A percentile compares a stretch with the other conserved stretches of the same genome.
These are phyloP conservation scores for Cyclospora cayetanensis DNA, from an alignment of 169 alveolate species.

Conservation along the genomic window DNA sequence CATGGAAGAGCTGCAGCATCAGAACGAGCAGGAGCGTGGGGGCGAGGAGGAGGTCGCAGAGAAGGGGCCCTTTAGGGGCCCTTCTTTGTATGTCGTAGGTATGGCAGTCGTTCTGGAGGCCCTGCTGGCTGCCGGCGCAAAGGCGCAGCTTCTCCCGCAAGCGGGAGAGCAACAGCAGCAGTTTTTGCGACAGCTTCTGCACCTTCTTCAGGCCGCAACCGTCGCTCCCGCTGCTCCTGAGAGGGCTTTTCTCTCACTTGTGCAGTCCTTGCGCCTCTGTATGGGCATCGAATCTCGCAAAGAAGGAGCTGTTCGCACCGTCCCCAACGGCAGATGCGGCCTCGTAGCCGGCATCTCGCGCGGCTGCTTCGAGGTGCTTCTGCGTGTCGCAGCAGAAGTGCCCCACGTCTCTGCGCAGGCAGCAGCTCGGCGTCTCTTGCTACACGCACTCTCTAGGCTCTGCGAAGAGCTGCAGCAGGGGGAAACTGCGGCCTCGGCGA, in stretches of 20 bases:
- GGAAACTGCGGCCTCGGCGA: conserved; percentile 16
- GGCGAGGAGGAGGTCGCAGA: not conserved
- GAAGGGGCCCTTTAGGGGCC: conserved; percentile 20
- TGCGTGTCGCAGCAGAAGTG: conserved; percentile 6
- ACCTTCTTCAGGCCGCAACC: not conserved
- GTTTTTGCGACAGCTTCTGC: not conserved
- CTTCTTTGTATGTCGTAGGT: conserved; percentile 9
- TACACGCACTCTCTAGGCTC: not conserved
- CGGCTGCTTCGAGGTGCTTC: conserved; percentile 40
- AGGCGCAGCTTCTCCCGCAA: conserved; percentile 17
- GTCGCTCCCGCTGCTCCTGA: not conserved
- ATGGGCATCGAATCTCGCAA: not conserved
- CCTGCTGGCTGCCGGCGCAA: conserved; percentile 33
- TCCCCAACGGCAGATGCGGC: not conserved
- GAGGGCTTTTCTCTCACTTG: not conserved
- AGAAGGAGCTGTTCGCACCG: conserved; percentile 33
- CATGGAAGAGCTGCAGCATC: conserved; percentile 49
- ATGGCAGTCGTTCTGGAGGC: conserved; percentile 22
- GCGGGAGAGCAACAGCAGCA: conserved; percentile 14
- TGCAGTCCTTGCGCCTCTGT: not conserved
- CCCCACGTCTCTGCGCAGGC: not conserved
- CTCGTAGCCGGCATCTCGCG: not conserved
- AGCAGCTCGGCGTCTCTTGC: conserved; percentile 20
- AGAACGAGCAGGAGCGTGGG: conserved; percentile 17
- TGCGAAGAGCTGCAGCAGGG: conserved; percentile 25